Base-by-base conservation (phyloP, 495 filamentous ascomycete genomes). In the Talaromyces nanjingensis region DNA sequence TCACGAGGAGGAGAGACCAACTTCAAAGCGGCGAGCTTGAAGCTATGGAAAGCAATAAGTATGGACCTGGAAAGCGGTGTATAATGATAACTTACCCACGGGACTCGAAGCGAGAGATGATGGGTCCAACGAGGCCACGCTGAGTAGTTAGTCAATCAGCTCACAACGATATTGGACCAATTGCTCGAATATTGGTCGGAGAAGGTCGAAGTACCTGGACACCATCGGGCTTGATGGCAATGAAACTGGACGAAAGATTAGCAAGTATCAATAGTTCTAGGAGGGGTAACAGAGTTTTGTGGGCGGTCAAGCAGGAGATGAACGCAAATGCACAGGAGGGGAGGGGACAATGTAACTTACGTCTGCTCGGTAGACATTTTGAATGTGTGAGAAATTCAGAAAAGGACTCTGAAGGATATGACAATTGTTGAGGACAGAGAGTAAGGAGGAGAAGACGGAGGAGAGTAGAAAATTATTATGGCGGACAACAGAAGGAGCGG, bases 171-270 rank as follows among this genome's bases (percentile, higher is more conserved):
- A 27, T 27, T 27, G 27, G 27, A 27, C 27, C 27, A 49, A 59
- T 63, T 60, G 22, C 27, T 18, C 42, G 52, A 62, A 65, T 69
- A 68, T 22, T 59, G 29, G 67, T 64, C 31, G 24, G 66, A 61
- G 59, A 64, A 24, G 59, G 52, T 56, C 27, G 27, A 67, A 83
- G 69, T 88, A 96, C 92, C 87, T 97, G 94, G 83, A 98, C 94
- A 79, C 94, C 94, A 81, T 97, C 93, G 73, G 93, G 93, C 91
- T 97, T 97, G 87, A 97, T 89, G 73, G 93, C 93, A 85, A 97
- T 96, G 89, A 97, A 97, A 80, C 92, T 97, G 71, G 65, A 66
- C 64, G 71, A 59, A 65, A 65, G 63, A 67, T 89, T 74, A 87
- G 84, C 42, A n/a, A n/a, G n/a, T n/a, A 33, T 54, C 49, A 9